Evolutionary conservation across 2,329 filamentous ascomycete species (phyloP), one percentile per base, ranked within the genome.

Genomic region (Aspergillus fischeri): DNA sequence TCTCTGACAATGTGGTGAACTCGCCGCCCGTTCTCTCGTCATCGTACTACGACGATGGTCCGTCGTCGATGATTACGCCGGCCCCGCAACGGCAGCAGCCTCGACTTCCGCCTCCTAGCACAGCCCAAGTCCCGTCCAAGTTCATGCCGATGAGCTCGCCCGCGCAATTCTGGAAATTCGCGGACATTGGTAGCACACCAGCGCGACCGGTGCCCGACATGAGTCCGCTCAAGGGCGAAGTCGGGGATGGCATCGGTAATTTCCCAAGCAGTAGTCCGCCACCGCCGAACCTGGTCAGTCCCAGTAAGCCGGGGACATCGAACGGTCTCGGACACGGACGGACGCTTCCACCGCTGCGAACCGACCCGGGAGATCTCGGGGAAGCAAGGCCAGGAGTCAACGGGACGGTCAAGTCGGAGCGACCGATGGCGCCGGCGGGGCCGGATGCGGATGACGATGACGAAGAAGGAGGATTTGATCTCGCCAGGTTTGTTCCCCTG

Each of bases 81-180:
- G 78, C 78, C 1, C 78, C 78, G 9, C 73, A 78, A 59, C 74
- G 78, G 21, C 77, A 80, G 51, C 78, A 80, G 54, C 78, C 78
- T 4, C 74, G 74, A 8, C 70, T 80, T 4, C 77, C 77, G 11
- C 78, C 78, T 7, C 78, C 78, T 0, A 80, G 77, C 62, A 80
- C 78, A 1, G 75, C 77, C 3, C 77, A 79, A 54, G 73, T 79
- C 17, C 78, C 78, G 1, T 79, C 77, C 21, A 80, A 79, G 60
- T 80, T 80, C 63, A 80, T 81, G 78, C 77, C 77, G 4, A 77
- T 80, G 70, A 80, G 78, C 58, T 80, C 77, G 4, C 78, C 78
- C 1, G 78, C 78, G 4, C 77, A 80, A 47, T 81, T 80, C 64
- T 81, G 78, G 78, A 80, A 79, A 54, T 77, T 78, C 45, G 75